A percentile compares a stretch with the other conserved stretches of the same genome.
phyloP scores from a whole-genome alignment of 1,284 basidiomycete genomes.

The Puccinia triticina region DNA sequence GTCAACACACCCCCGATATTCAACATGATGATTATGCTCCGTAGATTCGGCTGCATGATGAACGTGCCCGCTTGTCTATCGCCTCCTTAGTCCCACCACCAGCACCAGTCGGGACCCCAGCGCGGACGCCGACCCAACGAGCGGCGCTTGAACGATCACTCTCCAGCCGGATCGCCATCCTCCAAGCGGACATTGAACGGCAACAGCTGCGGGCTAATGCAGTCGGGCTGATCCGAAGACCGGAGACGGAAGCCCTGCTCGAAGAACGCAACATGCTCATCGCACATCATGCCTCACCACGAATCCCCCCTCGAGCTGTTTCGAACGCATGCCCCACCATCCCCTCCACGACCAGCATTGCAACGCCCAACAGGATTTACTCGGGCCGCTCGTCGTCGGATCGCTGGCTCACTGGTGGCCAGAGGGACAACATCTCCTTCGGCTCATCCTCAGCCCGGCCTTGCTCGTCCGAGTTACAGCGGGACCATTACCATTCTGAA shows the following conservation, averaged over 20 bases:
- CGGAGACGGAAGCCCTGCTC: conserved; percentile 42
- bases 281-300: neutral
- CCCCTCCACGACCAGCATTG: neutral
- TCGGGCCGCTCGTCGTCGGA: neutral
- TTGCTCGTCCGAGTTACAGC: neutral
- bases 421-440: neutral
- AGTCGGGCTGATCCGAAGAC: conserved; percentile 29
- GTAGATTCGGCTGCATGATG: conserved; percentile 45
- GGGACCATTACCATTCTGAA: neutral
- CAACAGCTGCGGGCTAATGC: conserved; percentile 23
- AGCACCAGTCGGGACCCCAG: conserved; percentile 28
- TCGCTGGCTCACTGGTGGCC: neutral
- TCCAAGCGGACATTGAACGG: conserved; percentile 42
- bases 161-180: conserved; percentile 34
- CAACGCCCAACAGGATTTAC: neutral
- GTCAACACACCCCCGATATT: too few species aligned
- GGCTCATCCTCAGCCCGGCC: neutral
- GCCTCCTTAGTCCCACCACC: conserved; percentile 34
- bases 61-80: conserved; percentile 33
- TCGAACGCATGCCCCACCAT: conserved; percentile 3
- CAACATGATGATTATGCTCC: neutral
- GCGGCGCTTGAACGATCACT: conserved; percentile 43
- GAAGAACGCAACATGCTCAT: conserved; percentile 12
- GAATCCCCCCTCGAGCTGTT: neutral
- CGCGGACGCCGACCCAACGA: conserved; percentile 41